phyloP scores from a whole-genome alignment of 345 rosid species.

The Linum trigynum region DNA sequence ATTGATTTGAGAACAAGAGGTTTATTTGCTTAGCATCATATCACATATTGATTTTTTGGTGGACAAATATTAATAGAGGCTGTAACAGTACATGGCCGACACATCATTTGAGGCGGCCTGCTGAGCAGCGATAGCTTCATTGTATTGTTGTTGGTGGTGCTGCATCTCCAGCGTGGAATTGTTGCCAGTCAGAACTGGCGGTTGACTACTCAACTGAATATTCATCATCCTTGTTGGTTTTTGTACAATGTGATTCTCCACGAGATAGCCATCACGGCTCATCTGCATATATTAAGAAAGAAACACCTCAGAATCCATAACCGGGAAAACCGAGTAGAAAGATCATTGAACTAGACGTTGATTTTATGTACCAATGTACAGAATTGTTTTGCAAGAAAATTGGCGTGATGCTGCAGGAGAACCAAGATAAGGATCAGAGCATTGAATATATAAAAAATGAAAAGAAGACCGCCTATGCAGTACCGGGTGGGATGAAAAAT shows the following conservation, averaged over 20 bases:
- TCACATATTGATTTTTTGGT: no score
- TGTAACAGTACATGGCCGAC: no score
- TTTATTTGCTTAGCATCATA: no score
- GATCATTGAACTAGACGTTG: constrained; percentile 2
- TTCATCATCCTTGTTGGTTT: constrained; percentile 40
- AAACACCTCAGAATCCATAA: constrained; percentile 8
- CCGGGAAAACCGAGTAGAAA: constrained; percentile 5
- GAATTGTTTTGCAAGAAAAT: constrained; percentile 69
- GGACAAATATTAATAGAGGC: no score
- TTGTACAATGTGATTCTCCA: constrained; percentile 47
- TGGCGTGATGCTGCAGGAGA: constrained; percentile 62
- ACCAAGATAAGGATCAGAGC: constrained; percentile 26
- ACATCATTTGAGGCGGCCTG: constrained; percentile 31
- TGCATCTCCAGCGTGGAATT: constrained; percentile 47
- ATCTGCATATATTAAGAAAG: constrained; percentile 42
- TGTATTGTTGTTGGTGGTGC: constrained; percentile 23
- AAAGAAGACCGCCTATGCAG: neutral
- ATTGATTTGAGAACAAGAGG: no score
- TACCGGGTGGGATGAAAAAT: neutral
- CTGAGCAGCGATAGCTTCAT: constrained; percentile 50
- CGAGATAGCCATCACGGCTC: constrained; percentile 46
- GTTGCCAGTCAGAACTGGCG: constrained; percentile 34
- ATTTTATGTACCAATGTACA: constrained; percentile 52
- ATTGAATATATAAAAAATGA: neutral
- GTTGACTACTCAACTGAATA: constrained; percentile 42